These are phyloP conservation scores for Fusarium sp. DNA, from an alignment of 2,329 filamentous ascomycete species.

Conservation along the genomic window DNA sequence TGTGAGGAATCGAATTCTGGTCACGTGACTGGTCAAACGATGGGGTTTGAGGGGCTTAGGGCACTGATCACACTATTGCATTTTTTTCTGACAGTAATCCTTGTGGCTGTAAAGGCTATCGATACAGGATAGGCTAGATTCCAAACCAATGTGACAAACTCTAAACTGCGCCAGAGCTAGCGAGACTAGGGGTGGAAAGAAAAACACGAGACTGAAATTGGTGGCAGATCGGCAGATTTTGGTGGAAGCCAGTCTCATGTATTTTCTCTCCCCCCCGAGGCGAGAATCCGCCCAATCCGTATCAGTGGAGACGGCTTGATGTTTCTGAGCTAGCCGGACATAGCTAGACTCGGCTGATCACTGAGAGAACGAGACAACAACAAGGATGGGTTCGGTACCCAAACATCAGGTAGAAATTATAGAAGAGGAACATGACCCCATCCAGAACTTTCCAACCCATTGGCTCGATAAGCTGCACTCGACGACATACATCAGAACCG, in stretches of 20 bases:
- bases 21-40: too few species aligned
- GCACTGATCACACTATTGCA: too few species aligned
- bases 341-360: slow-evolving; percentile 26
- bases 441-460: slow-evolving; percentile 16
- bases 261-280: too few species aligned
- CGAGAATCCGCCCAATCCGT: neutral
- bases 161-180: slow-evolving; percentile 21
- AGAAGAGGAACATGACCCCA: slow-evolving; percentile 36
- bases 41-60: too few species aligned
- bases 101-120: too few species aligned
- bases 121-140: neutral
- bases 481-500: slow-evolving; percentile 8
- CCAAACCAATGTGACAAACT: slow-evolving; percentile 15
- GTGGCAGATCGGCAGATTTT: too few species aligned
- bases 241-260: too few species aligned
- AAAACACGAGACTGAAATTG: too few species aligned
- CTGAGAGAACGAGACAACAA: slow-evolving; percentile 33
- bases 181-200: neutral
- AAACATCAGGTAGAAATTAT: slow-evolving; percentile 17
- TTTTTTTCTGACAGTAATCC: too few species aligned
- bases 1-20: too few species aligned
- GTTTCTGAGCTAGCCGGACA: slow-evolving; percentile 7
- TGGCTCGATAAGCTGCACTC: slow-evolving; percentile 13
- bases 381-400: slow-evolving; percentile 14
- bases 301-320: slow-evolving; percentile 8